These are phyloP conservation scores for Jimgerdemannia lactiflua DNA, from an alignment of 192 early-diverging fungal genomes.

Conservation along the genomic window DNA sequence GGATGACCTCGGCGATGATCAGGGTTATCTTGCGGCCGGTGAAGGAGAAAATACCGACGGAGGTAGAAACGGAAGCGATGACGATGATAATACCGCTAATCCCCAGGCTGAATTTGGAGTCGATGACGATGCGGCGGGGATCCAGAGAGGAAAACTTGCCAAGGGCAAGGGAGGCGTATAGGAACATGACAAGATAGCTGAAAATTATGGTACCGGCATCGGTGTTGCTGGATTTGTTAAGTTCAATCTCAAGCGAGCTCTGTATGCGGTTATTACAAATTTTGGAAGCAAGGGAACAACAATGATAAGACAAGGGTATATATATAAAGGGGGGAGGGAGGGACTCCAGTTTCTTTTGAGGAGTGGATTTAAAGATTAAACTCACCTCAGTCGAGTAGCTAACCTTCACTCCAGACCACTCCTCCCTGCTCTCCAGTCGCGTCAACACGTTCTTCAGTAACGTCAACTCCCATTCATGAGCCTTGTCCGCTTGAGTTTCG, in stretches of 20 bases:
- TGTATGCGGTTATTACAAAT: conserved; percentile 2
- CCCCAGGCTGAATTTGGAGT: conserved; percentile 60
- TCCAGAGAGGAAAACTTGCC: conserved; percentile 36
- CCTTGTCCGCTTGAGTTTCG: conserved; percentile 23
- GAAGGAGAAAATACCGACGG: conserved; percentile 60
- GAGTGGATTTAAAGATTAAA: background rate
- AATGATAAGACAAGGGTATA: no score
- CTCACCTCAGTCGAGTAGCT: conserved; percentile 56
- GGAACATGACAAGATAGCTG: conserved; percentile 61
- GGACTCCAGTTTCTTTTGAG: no score
- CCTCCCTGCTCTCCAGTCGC: conserved; percentile 16
- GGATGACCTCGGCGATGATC: conserved; percentile 70
- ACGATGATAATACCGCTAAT: conserved; percentile 60
- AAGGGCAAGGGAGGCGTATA: conserved; percentile 60
- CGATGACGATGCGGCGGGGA: conserved; percentile 43
- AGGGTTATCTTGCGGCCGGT: conserved; percentile 58
- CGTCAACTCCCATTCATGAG: conserved; percentile 53
- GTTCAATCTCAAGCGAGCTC: conserved; percentile 56
- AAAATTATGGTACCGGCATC: conserved; percentile 52
- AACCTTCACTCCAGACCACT: conserved; percentile 37
- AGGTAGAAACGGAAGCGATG: conserved; percentile 53
- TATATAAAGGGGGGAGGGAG: no score
- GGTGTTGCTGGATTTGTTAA: conserved; percentile 60
- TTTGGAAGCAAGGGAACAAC: background rate
- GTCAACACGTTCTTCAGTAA: conserved; percentile 36